Base-by-base conservation (phyloP, 1,284 basidiomycete species). In the Cutaneotrichosporon cavernicola region DNA sequence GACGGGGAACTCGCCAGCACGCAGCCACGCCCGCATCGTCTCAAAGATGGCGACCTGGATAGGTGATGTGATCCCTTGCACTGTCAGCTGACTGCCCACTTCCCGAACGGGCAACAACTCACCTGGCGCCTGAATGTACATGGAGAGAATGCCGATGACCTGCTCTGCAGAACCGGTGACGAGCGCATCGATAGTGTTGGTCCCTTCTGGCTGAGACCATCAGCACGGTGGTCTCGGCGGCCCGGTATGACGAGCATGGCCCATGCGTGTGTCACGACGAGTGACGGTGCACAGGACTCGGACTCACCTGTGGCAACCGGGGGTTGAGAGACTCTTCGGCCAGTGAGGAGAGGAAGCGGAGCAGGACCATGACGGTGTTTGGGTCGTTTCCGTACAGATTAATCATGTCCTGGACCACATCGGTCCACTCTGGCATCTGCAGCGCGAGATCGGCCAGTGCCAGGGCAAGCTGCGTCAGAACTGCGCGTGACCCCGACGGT, bases 111-210 rank as follows among this genome's bases (percentile, higher is more conserved):
- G 43, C 18, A 43, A 77, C 88, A 43, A 77, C 88, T 68, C 74
- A 93, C 95, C 96, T 69, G 86, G 76, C 1, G 96, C 96, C 72
- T 90, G 88, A 43, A 95, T 86, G 76, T 99, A 99, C 88, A 98
- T 88, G 4, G 89, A 84, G 65, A 99, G 82, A 58, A 97, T 81
- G 59, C 88, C 86, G 56, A 97, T 78, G 10, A 98, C 87, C 73
- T 88, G 85, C 52, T 85, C 82, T 0, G 90, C 86, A 67, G 93
- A 92, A 10, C 81, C 84, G 7, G 89, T 87, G 46, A 99, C 83
- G 46, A 97, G 80, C 21, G 83, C 81, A 13, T 61, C 67, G 21
- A 62, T 62, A 6, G 60, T 56, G 55, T 59, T 56, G 9, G 63
- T 56, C 3, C 71, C 74, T 50, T 69, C 67, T 51, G 65, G 69